Percentiles rank a stretch among this genome's conserved stretches.
phyloP scores from a whole-genome alignment of 352 stramenopile genomes.

The Plasmopara muralis region DNA sequence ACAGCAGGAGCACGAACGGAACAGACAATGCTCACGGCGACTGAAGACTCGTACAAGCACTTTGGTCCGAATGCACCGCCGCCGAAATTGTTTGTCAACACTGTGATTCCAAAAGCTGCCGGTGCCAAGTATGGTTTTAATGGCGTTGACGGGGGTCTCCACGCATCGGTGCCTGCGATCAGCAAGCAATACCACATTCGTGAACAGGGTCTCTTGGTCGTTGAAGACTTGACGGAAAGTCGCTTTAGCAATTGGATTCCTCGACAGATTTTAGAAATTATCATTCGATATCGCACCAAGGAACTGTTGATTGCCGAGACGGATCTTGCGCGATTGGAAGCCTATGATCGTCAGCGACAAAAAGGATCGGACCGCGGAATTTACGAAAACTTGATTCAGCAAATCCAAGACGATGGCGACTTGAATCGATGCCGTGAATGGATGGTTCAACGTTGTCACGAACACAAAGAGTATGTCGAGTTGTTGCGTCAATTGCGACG shows the following conservation, averaged over 20 bases:
- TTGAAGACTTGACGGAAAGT: constrained; percentile 79
- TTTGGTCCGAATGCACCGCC: constrained; percentile 44
- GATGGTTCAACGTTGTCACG: constrained; percentile 64
- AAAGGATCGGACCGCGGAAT: constrained; percentile 77
- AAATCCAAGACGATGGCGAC: constrained; percentile 84
- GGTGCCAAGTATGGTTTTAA: constrained; percentile 59
- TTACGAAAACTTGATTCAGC: constrained; percentile 85
- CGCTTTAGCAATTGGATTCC: constrained; percentile 81
- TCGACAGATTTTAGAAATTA: constrained; percentile 72
- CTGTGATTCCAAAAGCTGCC: constrained; percentile 63
- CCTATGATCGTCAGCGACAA: constrained; percentile 67
- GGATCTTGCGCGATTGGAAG: constrained; percentile 68
- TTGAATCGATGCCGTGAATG: constrained; percentile 78
- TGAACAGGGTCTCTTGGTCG: constrained; percentile 69
- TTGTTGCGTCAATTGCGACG: constrained; percentile 54
- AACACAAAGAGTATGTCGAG: constrained; percentile 67
- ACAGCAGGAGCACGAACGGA: constrained; percentile 57
- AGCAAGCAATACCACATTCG: constrained; percentile 85
- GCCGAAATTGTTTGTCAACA: constrained; percentile 72
- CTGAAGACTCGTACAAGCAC: constrained; percentile 72
- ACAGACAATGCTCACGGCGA: constrained; percentile 48
- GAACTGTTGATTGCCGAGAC: constrained; percentile 65
- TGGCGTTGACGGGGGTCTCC: constrained; percentile 43
- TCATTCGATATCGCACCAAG: constrained; percentile 74
- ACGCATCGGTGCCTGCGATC: constrained; percentile 47